Conservation (phyloP, 768 basidiomycete species). For the Boletus rufocinnamomeus region DNA sequence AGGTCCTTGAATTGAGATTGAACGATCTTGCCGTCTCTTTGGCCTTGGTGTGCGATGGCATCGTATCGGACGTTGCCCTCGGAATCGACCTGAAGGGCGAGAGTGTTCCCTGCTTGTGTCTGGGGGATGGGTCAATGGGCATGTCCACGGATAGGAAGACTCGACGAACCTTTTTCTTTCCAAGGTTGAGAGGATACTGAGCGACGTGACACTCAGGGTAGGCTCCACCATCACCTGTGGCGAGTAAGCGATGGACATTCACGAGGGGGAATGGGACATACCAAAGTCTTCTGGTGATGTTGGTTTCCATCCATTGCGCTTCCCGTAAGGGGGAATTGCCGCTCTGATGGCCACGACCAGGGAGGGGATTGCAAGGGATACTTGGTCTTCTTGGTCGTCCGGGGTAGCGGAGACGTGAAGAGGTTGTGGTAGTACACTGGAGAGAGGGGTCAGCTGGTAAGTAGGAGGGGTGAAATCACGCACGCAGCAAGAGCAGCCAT, state of each 20-base stretch:
- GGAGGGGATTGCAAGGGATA: constrained; percentile 32
- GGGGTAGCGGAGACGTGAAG: constrained; percentile 50
- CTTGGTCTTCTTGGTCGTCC: constrained; percentile 67
- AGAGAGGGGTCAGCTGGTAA: constrained; percentile 3
- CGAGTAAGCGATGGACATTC: neutral
- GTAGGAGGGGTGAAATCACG: constrained; percentile 34
- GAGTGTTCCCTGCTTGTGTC: constrained; percentile 91
- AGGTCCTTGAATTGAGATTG: constrained; percentile 99
- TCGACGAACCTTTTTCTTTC: constrained; percentile 81
- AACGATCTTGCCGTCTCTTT: constrained; percentile 79
- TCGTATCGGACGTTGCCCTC: constrained; percentile 98
- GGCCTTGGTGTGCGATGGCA: constrained; percentile 94
- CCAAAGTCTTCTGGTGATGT: constrained; percentile 81
- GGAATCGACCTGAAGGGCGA: constrained; percentile 94
- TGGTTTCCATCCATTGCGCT: constrained; percentile 85
- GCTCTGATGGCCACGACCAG: constrained; percentile 50
- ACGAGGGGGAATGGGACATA: constrained; percentile 37
- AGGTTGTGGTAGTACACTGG: constrained; percentile 70
- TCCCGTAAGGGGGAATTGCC: constrained; percentile 81
- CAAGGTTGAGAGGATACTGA: constrained; percentile 95
- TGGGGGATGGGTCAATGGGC: constrained; percentile 32
- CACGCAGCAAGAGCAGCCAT: constrained; percentile 78
- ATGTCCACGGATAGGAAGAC: neutral
- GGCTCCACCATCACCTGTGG: constrained; percentile 76
- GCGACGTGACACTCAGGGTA: constrained; percentile 97